These are phyloP conservation scores for Dipodascopsis uninucleata DNA, from an alignment of 805 yeast genomes.

Conservation along the genomic window DNA sequence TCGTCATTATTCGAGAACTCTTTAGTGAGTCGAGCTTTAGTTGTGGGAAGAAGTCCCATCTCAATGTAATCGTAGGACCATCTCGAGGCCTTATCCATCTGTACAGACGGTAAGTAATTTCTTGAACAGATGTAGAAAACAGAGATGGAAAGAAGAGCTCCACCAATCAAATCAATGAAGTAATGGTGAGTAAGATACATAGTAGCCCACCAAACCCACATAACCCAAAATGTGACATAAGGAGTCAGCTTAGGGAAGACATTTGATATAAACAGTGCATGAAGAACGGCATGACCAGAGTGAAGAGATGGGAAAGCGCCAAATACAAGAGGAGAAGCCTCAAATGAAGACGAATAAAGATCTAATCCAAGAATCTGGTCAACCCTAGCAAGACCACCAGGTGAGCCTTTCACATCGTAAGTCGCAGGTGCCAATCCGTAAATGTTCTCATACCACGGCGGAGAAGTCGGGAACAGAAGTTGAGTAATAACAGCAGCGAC, in stretches of 20 bases:
- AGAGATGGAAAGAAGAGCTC: slow-evolving; percentile 73
- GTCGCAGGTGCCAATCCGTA: slow-evolving; percentile 88
- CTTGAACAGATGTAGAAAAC: slow-evolving; percentile 69
- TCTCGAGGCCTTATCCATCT: slow-evolving; percentile 39
- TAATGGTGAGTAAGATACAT: slow-evolving; percentile 98
- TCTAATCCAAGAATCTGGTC: slow-evolving; percentile 75
- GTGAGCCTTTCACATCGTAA: slow-evolving; percentile 87
- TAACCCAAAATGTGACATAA: slow-evolving; percentile 67
- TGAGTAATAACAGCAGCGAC: slow-evolving; percentile 79
- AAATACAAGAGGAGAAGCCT: slow-evolving; percentile 85
- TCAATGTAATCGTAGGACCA: slow-evolving; percentile 44
- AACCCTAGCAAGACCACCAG: slow-evolving; percentile 91
- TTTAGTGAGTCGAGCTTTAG: slow-evolving; percentile 22
- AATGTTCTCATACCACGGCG: slow-evolving; percentile 85
- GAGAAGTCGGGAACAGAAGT: slow-evolving; percentile 85
- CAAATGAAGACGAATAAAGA: slow-evolving; percentile 76
- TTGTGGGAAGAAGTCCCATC: slow-evolving; percentile 26
- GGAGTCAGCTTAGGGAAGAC: slow-evolving; percentile 70
- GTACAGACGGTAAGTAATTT: slow-evolving; percentile 54
- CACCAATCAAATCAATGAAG: slow-evolving; percentile 90
- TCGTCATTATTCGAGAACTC: slow-evolving; percentile 22
- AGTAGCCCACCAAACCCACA: slow-evolving; percentile 97
- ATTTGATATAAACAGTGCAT: slow-evolving; percentile 79
- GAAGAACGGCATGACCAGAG: slow-evolving; percentile 92
- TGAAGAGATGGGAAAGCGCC: slow-evolving; percentile 88